These are phyloP conservation scores for Tricholoma sp. DNA, from an alignment of 768 basidiomycete genomes.

Conservation along the genomic window DNA sequence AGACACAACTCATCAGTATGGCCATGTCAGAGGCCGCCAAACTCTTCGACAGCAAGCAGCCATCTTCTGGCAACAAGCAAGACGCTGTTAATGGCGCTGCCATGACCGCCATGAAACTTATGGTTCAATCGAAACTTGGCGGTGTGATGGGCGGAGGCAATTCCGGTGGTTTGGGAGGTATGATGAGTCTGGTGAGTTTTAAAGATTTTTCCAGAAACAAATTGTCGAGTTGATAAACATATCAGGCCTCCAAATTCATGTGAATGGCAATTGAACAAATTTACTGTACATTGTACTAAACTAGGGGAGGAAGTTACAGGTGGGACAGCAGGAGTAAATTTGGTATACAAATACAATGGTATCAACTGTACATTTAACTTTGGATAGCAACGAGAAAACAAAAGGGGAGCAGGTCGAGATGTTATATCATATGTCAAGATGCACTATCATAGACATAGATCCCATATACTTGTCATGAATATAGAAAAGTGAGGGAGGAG, in stretches of 20 bases:
- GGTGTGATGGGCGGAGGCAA: constrained; percentile 51
- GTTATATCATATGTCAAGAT: constrained; percentile 10
- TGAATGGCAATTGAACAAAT: background rate
- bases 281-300: background rate
- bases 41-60: constrained; percentile 67
- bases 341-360: background rate
- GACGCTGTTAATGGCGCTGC: constrained; percentile 83
- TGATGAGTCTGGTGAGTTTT: constrained; percentile 58
- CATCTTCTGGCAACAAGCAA: constrained; percentile 67
- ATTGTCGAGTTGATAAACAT: background rate
- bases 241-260: constrained; percentile 26
- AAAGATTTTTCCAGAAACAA: background rate
- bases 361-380: background rate
- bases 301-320: too few species aligned
- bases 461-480: background rate
- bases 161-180: constrained; percentile 61
- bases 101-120: constrained; percentile 79
- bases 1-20: constrained; percentile 71
- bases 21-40: constrained; percentile 82
- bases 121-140: constrained; percentile 64
- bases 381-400: background rate
- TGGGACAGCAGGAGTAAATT: background rate
- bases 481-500: background rate
- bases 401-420: background rate
- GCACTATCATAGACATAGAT: constrained; percentile 17